These are phyloP conservation scores for Cladosporium sp. DNA, from an alignment of 2,329 filamentous ascomycete species.

Conservation along the genomic window DNA sequence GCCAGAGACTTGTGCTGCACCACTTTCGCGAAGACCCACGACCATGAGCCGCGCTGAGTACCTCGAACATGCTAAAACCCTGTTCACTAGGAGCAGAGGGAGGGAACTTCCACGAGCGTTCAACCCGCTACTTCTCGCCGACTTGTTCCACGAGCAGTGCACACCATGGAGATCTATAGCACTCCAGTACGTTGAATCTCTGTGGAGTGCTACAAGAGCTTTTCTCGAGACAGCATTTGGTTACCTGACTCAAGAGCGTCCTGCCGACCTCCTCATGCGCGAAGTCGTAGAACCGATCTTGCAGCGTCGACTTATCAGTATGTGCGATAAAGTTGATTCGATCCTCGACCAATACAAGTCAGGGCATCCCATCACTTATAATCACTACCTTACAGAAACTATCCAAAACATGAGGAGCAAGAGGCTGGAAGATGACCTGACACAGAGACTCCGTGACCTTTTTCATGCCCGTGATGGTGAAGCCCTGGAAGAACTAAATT, in stretches of 20 bases:
- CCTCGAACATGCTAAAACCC: not conserved
- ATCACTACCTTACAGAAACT: conserved; percentile 34
- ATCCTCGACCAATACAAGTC: conserved; percentile 44
- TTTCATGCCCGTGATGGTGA: conserved; percentile 11
- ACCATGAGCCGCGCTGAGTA: not conserved
- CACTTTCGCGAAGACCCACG: not conserved
- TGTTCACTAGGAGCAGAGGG: conserved; percentile 25
- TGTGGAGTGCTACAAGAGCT: conserved; percentile 32
- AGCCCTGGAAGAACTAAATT: not conserved
- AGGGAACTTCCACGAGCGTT: conserved; percentile 59
- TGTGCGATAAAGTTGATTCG: conserved; percentile 41
- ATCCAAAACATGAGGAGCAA: conserved; percentile 30
- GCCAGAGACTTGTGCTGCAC: not conserved
- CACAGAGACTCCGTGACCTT: conserved; percentile 4
- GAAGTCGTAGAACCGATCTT: conserved; percentile 41
- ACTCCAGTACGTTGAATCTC: conserved; percentile 9
- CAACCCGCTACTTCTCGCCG: conserved; percentile 55
- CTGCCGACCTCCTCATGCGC: conserved; percentile 36
- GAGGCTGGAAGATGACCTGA: conserved; percentile 1
- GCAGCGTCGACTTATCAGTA: conserved; percentile 30
- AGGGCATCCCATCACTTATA: conserved; percentile 35
- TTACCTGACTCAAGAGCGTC: conserved; percentile 35
- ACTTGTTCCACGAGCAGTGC: conserved; percentile 59
- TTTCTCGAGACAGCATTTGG: conserved; percentile 35
- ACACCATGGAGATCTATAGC: conserved; percentile 46